These are phyloP conservation scores for Danielia reshetovae DNA, from an alignment of 805 yeast species.

Conservation along the genomic window DNA sequence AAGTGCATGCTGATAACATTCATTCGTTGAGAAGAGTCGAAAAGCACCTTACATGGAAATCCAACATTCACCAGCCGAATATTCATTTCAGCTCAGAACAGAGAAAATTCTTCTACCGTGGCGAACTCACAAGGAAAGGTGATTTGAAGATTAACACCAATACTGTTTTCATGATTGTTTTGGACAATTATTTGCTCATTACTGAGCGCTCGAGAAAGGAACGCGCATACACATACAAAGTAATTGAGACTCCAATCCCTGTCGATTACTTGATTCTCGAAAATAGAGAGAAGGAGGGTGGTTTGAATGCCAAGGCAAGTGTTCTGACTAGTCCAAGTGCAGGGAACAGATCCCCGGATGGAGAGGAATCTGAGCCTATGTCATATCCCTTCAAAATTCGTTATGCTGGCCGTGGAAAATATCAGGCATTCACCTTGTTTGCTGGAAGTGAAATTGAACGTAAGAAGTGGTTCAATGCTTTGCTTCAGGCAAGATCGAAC, in stretches of 20 bases:
- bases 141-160: constrained; percentile 60
- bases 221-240: constrained; percentile 28
- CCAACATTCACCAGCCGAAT: constrained; percentile 40
- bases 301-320: neutral
- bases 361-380: constrained; percentile 24
- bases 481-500: constrained; percentile 45
- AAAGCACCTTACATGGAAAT: constrained; percentile 52
- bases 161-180: constrained; percentile 48
- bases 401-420: constrained; percentile 52
- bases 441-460: constrained; percentile 48
- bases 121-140: constrained; percentile 56
- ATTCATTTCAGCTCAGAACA: constrained; percentile 38
- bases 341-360: constrained; percentile 1
- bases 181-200: constrained; percentile 69
- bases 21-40: constrained; percentile 53
- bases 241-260: constrained; percentile 48
- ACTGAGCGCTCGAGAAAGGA: constrained; percentile 52
- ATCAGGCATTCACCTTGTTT: constrained; percentile 49
- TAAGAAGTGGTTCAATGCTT: constrained; percentile 52
- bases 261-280: constrained; percentile 54
- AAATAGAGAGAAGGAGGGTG: constrained; percentile 19
- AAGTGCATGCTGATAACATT: constrained; percentile 56
- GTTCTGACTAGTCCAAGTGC: neutral
- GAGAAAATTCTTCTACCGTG: constrained; percentile 55
- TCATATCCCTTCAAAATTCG: constrained; percentile 49